Evolutionary conservation across 768 basidiomycete genomes (phyloP).

Genomic region (Chlorophyllum brunneum): DNA sequence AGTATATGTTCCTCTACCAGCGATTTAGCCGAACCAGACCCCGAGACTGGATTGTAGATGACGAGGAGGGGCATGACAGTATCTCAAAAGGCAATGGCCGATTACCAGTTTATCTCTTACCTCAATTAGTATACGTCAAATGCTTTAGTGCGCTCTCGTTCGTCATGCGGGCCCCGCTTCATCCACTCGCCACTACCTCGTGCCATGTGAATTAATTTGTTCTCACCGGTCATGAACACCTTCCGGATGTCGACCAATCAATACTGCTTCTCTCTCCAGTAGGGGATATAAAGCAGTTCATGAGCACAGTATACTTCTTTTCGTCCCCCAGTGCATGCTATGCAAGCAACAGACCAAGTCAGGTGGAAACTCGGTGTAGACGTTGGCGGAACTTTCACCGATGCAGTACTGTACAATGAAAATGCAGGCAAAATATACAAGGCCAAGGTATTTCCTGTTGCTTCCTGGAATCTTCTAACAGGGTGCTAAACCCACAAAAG

Average conservation of each 20-base stretch:
- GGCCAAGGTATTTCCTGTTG: slow-evolving; percentile 19
- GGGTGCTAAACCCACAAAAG: slow-evolving; percentile 2
- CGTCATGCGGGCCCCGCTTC: too few relatives aligned
- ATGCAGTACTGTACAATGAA: slow-evolving; percentile 23
- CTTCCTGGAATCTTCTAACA: background rate
- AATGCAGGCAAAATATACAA: slow-evolving; percentile 21
- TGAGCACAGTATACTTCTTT: too few relatives aligned
- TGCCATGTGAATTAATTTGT: too few relatives aligned
- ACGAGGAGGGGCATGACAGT: slow-evolving; percentile 47
- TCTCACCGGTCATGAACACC: too few relatives aligned
- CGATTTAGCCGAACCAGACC: slow-evolving; percentile 49
- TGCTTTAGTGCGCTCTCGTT: too few relatives aligned
- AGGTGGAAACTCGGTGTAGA: slow-evolving; percentile 25
- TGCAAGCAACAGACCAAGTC: background rate
- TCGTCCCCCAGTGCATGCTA: too few relatives aligned
- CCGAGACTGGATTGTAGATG: slow-evolving; percentile 76
- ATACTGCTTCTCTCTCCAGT: background rate
- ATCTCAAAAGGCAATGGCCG: background rate
- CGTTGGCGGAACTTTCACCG: slow-evolving; percentile 24
- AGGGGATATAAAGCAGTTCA: too few relatives aligned
- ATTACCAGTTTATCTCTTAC: too few relatives aligned
- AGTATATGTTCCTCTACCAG: slow-evolving; percentile 61
- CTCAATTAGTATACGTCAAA: too few relatives aligned
- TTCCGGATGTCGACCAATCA: background rate
- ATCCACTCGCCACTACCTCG: too few relatives aligned